Evolutionary conservation across 2,329 filamentous ascomycete genomes (phyloP), one percentile per base, ranked within the genome.

Genomic region (Talaromyces sp.): DNA sequence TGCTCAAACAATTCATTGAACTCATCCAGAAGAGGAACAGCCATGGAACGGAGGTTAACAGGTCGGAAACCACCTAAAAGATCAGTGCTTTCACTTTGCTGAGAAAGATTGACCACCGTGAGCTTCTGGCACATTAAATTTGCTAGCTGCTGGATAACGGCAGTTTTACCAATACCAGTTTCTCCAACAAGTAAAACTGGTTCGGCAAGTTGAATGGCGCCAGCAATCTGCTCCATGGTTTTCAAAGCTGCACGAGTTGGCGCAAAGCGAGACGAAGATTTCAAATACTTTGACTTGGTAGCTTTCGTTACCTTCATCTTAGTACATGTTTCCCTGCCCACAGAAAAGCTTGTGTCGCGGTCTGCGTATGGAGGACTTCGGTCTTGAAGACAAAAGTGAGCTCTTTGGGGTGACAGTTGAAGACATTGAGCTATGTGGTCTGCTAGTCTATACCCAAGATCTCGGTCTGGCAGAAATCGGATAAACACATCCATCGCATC

Each of bases 131-230:
- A 91, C 30, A 97, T 82, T 3, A 89, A 84, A 62, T 90, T 88
- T 0, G 95, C 92, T 60, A 99, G 81, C 71, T 97, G 92, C 73
- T 99, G 95, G 15, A 99, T 88, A 28, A 95, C 90, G 0, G 95
- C 96, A 0, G 95, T 99, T 77, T 99, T 99, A 69, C 95, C 95
- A 57, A 96, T 97, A 80, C 95, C 95, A 8, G 95, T 99, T 78
- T 99, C 95, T 71, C 95, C 95, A n/a, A 99, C 95, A 30, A 99
- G 85, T 19, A 99, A 79, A 1, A 96, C 85, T 4, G 96, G 92
- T 70, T 99, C 95, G n/a, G 86, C 85, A 69, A 92, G 85, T 64
- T 89, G 87, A 6, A 97, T 86, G 1, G 92, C 89, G 42, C 91
- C 88, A 1, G 91, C 87, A 60, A 98, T 90, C 72, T 96, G 91